Conservation (phyloP, 192 early-diverging fungal genomes). For the Coemansia sp. region DNA sequence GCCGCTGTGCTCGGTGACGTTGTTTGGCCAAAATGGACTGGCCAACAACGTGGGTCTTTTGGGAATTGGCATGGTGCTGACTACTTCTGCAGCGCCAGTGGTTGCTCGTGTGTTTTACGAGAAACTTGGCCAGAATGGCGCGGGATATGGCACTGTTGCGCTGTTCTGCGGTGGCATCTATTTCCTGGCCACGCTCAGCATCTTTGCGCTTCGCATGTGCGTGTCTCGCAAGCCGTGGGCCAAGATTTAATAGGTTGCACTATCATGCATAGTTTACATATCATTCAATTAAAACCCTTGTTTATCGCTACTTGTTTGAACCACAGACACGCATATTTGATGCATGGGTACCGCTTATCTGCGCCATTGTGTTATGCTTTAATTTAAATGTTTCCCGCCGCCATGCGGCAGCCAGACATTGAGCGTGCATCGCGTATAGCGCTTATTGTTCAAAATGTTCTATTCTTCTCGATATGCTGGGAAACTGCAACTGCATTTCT, state of each 20-base stretch:
- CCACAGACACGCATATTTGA: too few species aligned
- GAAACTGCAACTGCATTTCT: too few species aligned
- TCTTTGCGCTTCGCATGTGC: conserved; percentile 50
- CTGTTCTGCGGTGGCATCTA: conserved; percentile 52
- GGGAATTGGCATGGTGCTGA: conserved; percentile 54
- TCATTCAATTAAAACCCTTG: not conserved
- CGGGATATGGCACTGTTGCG: conserved; percentile 51
- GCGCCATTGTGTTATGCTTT: too few species aligned
- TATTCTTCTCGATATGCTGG: too few species aligned
- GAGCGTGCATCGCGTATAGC: too few species aligned
- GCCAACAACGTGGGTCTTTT: conserved; percentile 53
- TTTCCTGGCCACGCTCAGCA: conserved; percentile 50
- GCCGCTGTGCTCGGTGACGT: conserved; percentile 53
- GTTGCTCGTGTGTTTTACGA: conserved; percentile 51
- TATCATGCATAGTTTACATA: not conserved
- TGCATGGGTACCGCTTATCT: too few species aligned
- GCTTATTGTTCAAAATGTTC: too few species aligned
- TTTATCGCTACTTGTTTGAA: too few species aligned
- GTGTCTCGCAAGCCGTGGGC: conserved; percentile 42
- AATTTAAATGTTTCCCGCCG: too few species aligned
- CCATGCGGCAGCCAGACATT: too few species aligned
- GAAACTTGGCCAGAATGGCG: conserved; percentile 48
- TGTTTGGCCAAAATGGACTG: conserved; percentile 54
- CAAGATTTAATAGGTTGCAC: conserved; percentile 29
- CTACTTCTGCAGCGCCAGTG: conserved; percentile 50